phyloP scores from a whole-genome alignment of 208 protist genomes.

The Acanthamoeba triangularis region DNA sequence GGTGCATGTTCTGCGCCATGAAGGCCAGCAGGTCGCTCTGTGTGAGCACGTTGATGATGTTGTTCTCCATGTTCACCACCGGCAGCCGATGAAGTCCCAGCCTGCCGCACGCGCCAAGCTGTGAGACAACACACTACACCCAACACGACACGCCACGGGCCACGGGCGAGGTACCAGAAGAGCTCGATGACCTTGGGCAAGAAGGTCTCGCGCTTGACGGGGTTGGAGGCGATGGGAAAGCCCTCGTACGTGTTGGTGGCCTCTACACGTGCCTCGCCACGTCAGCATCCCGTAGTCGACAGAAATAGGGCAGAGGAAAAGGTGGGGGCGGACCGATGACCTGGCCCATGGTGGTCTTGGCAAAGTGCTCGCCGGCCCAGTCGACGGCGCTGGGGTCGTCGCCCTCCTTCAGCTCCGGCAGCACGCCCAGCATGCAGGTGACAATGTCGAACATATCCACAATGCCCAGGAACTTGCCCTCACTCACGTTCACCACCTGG shows the following conservation, averaged over 20 bases:
- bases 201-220: conserved; percentile 62
- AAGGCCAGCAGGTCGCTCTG: conserved; percentile 63
- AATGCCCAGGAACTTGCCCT: conserved; percentile 67
- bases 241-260: conserved; percentile 55
- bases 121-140: too few species aligned
- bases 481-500: conserved; percentile 38
- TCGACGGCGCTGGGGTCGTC: neutral
- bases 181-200: conserved; percentile 66
- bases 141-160: too few species aligned
- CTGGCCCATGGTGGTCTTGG: conserved; percentile 51
- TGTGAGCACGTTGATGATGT: conserved; percentile 75
- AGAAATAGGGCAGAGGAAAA: neutral
- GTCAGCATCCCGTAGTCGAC: too few species aligned
- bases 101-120: neutral
- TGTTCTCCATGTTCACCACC: conserved; percentile 64
- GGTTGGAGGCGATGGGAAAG: conserved; percentile 49
- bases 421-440: conserved; percentile 68
- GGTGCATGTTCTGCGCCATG: conserved; percentile 75
- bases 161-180: conserved; percentile 55
- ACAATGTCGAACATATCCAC: conserved; percentile 74
- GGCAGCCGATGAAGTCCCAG: conserved; percentile 50
- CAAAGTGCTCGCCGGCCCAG: conserved; percentile 47
- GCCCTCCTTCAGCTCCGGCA: conserved; percentile 20
- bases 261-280: conserved; percentile 15
- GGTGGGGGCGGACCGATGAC: conserved; percentile 9